phyloP scores from a whole-genome alignment of 1,284 basidiomycete genomes.

The Vanrija sp. region DNA sequence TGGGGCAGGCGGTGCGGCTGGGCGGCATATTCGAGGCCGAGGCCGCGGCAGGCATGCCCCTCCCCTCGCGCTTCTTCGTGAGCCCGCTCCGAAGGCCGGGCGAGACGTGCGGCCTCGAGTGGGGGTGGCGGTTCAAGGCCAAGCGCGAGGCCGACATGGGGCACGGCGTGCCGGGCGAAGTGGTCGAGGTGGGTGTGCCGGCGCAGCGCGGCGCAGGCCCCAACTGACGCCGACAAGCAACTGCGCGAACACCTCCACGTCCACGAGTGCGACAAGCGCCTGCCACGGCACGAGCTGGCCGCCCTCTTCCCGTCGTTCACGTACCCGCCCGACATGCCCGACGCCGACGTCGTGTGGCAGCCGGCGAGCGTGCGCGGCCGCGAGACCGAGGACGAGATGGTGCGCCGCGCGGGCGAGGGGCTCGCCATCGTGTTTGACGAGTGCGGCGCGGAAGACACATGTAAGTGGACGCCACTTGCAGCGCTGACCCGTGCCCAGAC shows the following conservation, averaged over 20 bases:
- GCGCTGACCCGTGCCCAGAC: conserved; percentile 1
- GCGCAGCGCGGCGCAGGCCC: neutral
- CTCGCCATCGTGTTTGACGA: conserved; percentile 22
- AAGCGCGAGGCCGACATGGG: conserved; percentile 4
- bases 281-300: conserved; percentile 12
- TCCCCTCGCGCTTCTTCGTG: conserved; percentile 28
- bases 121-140: conserved; percentile 26
- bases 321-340: conserved; percentile 18
- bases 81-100: conserved; percentile 30
- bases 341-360: conserved; percentile 29
- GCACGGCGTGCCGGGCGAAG: conserved; percentile 22
- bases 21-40: conserved; percentile 21
- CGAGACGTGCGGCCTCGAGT: conserved; percentile 34
- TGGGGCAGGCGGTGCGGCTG: conserved; percentile 23
- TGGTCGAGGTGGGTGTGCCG: conserved; percentile 25
- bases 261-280: conserved; percentile 28
- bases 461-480: conserved; percentile 12
- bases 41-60: conserved; percentile 23
- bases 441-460: conserved; percentile 16
- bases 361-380: conserved; percentile 18
- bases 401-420: conserved; percentile 19
- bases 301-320: conserved; percentile 24
- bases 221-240: conserved; percentile 18
- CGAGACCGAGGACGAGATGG: conserved; percentile 35
- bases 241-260: conserved; percentile 37